Evolutionary conservation across 768 basidiomycete genomes (phyloP), one percentile per base, ranked within the genome.

Genomic region (Naganishia vaughanmartiniae): DNA sequence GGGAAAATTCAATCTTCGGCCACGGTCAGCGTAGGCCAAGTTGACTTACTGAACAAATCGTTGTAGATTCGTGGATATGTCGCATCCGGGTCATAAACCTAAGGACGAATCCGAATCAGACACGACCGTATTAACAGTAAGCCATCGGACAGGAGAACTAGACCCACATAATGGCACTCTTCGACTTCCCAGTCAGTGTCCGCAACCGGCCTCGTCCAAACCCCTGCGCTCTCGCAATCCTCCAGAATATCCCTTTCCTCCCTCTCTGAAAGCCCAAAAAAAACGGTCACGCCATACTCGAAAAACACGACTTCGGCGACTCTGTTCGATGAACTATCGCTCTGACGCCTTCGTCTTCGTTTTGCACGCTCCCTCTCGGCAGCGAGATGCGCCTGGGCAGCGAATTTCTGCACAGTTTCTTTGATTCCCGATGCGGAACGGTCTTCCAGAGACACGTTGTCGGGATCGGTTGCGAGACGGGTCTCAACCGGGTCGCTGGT

Each of bases 11-110:
- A 46, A 24, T 66, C 10, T 19, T 9, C 28, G 42, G 21, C 28
- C 24, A 26, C 33, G n/a, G 3, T 4, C 19, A n/a, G 51, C 21
- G 21, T 70, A 24, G 33, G 31, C 14, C 24, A 12, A 15, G 17
- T 2, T 2, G 2, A 84, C 89, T 74, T 76, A 93, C 93, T 93
- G 83, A 94, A 95, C 82, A 94, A 91, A 80, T 95, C 93, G 72
- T 97, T 95, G 83, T 91, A 96, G 73, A 97, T 93, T 55, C 93
- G 87, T 19, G 93, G 94, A 75, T 89, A 92, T 0, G 87, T 85
- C 12, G 93, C 92, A 66, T 87, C 82, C 3, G 89, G 86, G 76
- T 97, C 93, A 76, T 93, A 90, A 10, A 70, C 42, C 69, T 70
- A 24, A n/a, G 30, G 39, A 66, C 65, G 54, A 26, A 51, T n/a